Evolutionary conservation across 257 asterid genomes (phyloP).

Genomic region (Echites panduratus): DNA sequence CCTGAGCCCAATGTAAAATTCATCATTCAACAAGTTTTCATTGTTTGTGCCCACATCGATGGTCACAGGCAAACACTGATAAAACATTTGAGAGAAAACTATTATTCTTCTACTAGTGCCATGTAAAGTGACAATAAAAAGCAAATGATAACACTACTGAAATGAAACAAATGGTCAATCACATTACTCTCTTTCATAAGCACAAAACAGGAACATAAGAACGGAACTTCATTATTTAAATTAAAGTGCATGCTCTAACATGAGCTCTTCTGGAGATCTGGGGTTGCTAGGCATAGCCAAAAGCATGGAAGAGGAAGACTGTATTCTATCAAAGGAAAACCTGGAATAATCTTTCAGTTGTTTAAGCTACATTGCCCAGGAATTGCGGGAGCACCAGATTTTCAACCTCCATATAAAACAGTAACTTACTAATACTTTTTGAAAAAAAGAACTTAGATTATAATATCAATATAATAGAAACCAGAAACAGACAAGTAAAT

Average conservation of each 20-base stretch:
- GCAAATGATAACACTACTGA: not conserved
- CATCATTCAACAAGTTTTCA: slow-evolving; percentile 67
- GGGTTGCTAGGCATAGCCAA: not conserved
- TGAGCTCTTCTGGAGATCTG: not conserved
- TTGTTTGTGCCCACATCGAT: slow-evolving; percentile 96
- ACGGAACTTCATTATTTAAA: not conserved
- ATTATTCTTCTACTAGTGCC: not conserved
- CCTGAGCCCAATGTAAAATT: slow-evolving; percentile 87
- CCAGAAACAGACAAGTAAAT: not conserved
- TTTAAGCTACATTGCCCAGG: not conserved
- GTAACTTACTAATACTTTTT: no score
- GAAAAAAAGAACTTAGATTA: not conserved
- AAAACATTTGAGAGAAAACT: not conserved
- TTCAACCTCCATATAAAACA: no score
- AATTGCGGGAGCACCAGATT: no score
- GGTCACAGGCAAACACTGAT: slow-evolving; percentile 87
- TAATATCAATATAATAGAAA: not conserved
- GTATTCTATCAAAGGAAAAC: not conserved
- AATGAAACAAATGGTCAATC: not conserved
- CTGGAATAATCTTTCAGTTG: not conserved
- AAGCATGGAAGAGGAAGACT: not conserved
- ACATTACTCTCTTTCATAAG: not conserved
- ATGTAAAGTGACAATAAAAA: not conserved
- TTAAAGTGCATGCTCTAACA: not conserved
- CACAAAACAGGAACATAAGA: not conserved